phyloP scores from a whole-genome alignment of 345 rosid genomes.

The Raphanus raphanistrum region DNA sequence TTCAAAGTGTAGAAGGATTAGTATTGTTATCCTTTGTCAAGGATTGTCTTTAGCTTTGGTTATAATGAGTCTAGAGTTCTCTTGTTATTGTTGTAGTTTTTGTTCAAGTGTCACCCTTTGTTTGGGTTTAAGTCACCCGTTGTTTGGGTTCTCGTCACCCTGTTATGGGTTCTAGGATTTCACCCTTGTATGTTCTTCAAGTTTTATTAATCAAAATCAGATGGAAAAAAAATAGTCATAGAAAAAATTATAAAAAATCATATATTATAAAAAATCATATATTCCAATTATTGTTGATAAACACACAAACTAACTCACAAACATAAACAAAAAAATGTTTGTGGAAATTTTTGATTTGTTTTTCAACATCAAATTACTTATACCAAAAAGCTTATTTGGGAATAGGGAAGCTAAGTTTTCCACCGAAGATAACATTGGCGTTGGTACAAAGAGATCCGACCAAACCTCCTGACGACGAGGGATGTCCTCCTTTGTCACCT shows the following conservation, averaged over 20 bases:
- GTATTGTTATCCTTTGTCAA: too few species aligned
- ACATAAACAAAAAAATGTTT: slow-evolving; percentile 22
- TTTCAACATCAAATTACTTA: background rate
- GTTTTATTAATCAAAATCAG: too few species aligned
- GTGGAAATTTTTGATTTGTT: slow-evolving; percentile 14
- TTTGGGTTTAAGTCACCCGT: too few species aligned
- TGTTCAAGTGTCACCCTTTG: too few species aligned
- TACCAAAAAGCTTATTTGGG: slow-evolving; percentile 28
- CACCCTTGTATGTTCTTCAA: too few species aligned
- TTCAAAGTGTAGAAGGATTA: too few species aligned
- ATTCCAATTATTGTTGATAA: slow-evolving; percentile 19
- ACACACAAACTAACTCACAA: slow-evolving; percentile 29
- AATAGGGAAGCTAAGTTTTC: slow-evolving; percentile 25
- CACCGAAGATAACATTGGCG: slow-evolving; percentile 31
- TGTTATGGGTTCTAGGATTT: too few species aligned
- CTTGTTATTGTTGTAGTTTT: too few species aligned
- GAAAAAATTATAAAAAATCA: too few species aligned
- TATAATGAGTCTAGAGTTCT: too few species aligned
- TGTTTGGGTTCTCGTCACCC: too few species aligned
- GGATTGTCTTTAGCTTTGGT: too few species aligned
- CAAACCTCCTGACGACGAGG: slow-evolving; percentile 1
- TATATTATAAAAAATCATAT: background rate
- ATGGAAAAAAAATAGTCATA: background rate
- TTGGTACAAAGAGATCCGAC: slow-evolving; percentile 30
- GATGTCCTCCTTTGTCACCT: slow-evolving; percentile 10